Conservation (phyloP, 805 yeast species). For the Saccharomycopsis fodiens region DNA sequence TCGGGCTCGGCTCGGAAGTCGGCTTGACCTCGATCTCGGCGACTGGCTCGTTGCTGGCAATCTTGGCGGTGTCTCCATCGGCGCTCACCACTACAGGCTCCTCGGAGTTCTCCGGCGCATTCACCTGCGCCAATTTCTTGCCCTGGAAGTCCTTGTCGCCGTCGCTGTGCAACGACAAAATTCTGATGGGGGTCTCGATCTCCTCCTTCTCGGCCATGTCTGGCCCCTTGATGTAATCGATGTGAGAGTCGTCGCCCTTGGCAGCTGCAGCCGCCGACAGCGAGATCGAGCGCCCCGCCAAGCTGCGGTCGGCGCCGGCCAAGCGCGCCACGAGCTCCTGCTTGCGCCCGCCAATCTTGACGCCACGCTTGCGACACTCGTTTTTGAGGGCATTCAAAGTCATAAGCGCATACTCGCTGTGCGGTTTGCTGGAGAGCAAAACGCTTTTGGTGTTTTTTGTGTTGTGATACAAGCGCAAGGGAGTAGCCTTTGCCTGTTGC, state of each 20-base stretch:
- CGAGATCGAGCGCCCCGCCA: neutral
- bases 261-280: neutral
- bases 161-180: neutral
- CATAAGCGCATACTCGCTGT: slow-evolving; percentile 28
- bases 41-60: slow-evolving; percentile 3
- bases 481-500: neutral
- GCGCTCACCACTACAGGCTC: neutral
- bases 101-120: neutral
- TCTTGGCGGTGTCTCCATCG: neutral
- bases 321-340: slow-evolving; percentile 39
- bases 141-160: neutral
- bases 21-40: neutral
- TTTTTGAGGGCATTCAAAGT: slow-evolving; percentile 46
- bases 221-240: slow-evolving; percentile 5
- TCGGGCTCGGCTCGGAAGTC: neutral
- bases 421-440: slow-evolving; percentile 7
- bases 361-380: slow-evolving; percentile 54
- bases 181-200: slow-evolving; percentile 11
- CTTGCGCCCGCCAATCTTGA: slow-evolving; percentile 56
- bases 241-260: neutral
- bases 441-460: slow-evolving; percentile 17
- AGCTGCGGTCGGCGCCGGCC: slow-evolving; percentile 16
- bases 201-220: neutral
- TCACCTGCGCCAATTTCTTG: neutral
- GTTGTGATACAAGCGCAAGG: slow-evolving; percentile 13